Evolutionary conservation across 768 basidiomycete species (phyloP), one percentile per base, ranked within the genome.

Genomic region (Kwoniella sp.): DNA sequence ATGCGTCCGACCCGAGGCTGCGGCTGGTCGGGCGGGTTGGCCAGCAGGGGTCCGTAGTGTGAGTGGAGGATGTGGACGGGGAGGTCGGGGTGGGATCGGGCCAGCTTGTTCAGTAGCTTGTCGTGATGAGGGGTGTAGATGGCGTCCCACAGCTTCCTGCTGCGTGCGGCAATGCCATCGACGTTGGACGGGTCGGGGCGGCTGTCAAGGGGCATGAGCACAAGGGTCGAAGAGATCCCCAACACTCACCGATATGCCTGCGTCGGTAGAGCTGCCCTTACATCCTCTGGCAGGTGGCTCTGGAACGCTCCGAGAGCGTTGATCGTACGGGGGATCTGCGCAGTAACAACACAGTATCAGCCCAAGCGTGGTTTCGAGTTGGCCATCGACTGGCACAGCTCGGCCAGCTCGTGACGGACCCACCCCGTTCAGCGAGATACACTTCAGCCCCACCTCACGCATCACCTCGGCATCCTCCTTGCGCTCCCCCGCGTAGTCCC

Each of bases 81-180:
- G 78, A 93, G 88, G 79, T 93, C 90, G 56, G 90, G 90, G 75
- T 93, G 90, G 78, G 89, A 88, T 50, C 82, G 80, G 70, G 80
- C 84, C 59, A 93, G 80, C 78, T 90, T 93, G 77, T 83, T 78
- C 76, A 88, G 82, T 70, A 93, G 82, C 77, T 92, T 93, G 78
- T 83, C 83, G 69, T 84, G 85, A 78, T 89, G 87, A 71, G 89
- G 89, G 73, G 82, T 78, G 75, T 93, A 93, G 75, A 93, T 89
- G 47, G 83, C 82, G 73, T 85, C 79, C 88, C 90, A 93, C 58
- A 93, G 79, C 42, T 74, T 78, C 69, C 74, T 80, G 38, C 88
- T 88, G 67, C 86, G 83, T 67, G 78, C 77, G 71, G 83, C 67
- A 57, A 84, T 84, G 67, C 81, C 77, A 75, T 86, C 80, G 25